Evolutionary conservation across 306 rosid genomes (phyloP).

Genomic region (Trichosanthes cucumerina): DNA sequence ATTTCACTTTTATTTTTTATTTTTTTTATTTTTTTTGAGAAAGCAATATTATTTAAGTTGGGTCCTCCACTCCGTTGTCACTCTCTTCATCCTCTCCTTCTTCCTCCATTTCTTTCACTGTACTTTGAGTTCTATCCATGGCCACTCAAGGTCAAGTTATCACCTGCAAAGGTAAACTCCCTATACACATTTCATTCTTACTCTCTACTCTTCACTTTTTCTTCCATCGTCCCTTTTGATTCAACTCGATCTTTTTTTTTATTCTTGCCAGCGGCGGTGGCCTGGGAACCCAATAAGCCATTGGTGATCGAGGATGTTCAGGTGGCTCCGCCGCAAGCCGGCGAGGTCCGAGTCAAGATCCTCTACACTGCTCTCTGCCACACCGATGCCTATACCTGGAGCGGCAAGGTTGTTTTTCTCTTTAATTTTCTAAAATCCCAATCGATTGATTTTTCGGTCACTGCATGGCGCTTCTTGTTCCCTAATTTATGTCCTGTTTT

Average conservation of each 20-base stretch:
- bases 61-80: neutral
- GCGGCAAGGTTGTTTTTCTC: constrained; percentile 53
- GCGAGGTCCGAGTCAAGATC: constrained; percentile 79
- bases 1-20: too few species aligned
- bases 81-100: neutral
- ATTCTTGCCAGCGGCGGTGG: constrained; percentile 65
- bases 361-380: constrained; percentile 84
- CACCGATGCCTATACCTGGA: constrained; percentile 92
- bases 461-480: neutral
- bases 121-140: constrained; percentile 27
- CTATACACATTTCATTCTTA: neutral
- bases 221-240: neutral
- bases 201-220: neutral
- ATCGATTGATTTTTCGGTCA: neutral
- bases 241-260: too few species aligned
- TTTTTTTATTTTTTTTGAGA: too few species aligned
- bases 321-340: constrained; percentile 83
- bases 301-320: constrained; percentile 71
- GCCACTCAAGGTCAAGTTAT: constrained; percentile 83
- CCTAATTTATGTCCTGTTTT: neutral
- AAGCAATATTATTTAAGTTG: neutral
- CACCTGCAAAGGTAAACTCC: constrained; percentile 73
- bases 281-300: constrained; percentile 95
- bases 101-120: neutral
- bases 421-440: neutral